Base-by-base conservation (phyloP, 108 stramenopile species). In the Nannochloropsis gaditana region DNA sequence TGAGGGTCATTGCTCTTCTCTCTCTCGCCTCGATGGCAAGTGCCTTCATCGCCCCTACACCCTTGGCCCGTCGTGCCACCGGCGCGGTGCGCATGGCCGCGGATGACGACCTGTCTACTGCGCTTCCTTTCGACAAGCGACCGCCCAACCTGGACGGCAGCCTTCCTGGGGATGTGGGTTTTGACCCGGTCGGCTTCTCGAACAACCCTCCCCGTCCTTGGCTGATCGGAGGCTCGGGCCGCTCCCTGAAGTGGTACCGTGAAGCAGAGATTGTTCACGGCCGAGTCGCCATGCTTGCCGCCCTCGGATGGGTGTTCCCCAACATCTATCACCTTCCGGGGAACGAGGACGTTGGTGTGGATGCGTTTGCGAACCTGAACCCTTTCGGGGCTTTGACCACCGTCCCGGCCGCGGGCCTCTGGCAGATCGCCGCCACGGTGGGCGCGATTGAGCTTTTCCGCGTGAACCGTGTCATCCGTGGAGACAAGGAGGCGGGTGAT, bases 211-310 rank as follows among this genome's bases (percentile, higher is more conserved):
- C 90, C 73, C 81, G 83, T 41, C 3, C 90, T 2, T 94, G 91
- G 91, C 85, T 92, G 90, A 92, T 93, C 87, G 92, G 86, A 41
- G 88, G 85, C 6, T 91, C 82, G 42, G 11, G 82, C 42, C 85
- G 84, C 84, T 83, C 82, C 45, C 83, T 91, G 73, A 89, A 90
- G 88, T 98, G 96, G 95, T 95, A 95, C 90, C 95, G 96, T 89
- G 97, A 98, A 91, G 96, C 97, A 83, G 97, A 98, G 93, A 87
- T 98, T 82, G 95, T 93, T 50, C 97, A 98, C 93, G 97, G 97
- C 90, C 96, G 97, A 92, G 95, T 97, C 79, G 96, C 96, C 84
- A 95, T 96, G 92, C 92, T 98, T 79, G 97, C 97, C 85, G 95
- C 95, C 83, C 91, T 97, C 84, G 97, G 97, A 47, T 98, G 95